These are phyloP conservation scores for Talaromyces ruber DNA, from an alignment of 495 filamentous ascomycete species.

Conservation along the genomic window DNA sequence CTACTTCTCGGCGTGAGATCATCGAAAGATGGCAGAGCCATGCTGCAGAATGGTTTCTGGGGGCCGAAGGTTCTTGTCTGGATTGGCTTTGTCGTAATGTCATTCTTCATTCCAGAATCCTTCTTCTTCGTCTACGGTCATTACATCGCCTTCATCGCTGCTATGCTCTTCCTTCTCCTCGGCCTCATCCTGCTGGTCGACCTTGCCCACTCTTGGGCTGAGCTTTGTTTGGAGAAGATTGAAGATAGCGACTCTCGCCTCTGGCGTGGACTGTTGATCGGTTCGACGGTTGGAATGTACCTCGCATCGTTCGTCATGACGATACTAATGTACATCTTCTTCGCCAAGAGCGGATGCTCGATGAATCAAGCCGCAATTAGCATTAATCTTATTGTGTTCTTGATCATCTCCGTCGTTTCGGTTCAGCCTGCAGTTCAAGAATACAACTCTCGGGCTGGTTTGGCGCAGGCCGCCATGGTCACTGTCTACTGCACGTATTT, in stretches of 20 bases:
- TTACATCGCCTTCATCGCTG: constrained; percentile 80
- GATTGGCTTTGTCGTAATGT: constrained; percentile 76
- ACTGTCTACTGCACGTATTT: constrained; percentile 97
- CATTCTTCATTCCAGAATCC: constrained; percentile 87
- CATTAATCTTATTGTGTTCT: constrained; percentile 77
- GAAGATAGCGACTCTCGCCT: constrained; percentile 75
- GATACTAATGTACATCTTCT: constrained; percentile 95
- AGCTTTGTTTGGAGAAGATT: constrained; percentile 89
- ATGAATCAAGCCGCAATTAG: constrained; percentile 87
- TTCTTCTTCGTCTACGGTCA: constrained; percentile 97
- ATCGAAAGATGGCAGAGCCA: constrained; percentile 79
- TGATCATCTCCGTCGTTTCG: constrained; percentile 74
- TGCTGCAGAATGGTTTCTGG: constrained; percentile 93
- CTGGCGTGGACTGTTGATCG: constrained; percentile 82
- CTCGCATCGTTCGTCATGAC: constrained; percentile 84
- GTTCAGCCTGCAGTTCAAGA: constrained; percentile 88
- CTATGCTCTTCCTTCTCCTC: constrained; percentile 89
- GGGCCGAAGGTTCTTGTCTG: constrained; percentile 80
- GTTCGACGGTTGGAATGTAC: constrained; percentile 93
- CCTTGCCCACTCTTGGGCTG: constrained; percentile 95
- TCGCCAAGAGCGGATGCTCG: constrained; percentile 69
- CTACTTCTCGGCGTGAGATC: constrained; percentile 79
- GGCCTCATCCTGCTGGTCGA: constrained; percentile 91
- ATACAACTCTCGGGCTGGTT: constrained; percentile 83
- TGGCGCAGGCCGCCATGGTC: constrained; percentile 96